Conservation (phyloP, 2,329 filamentous ascomycete genomes). For the Calonectria hawksworthii region DNA sequence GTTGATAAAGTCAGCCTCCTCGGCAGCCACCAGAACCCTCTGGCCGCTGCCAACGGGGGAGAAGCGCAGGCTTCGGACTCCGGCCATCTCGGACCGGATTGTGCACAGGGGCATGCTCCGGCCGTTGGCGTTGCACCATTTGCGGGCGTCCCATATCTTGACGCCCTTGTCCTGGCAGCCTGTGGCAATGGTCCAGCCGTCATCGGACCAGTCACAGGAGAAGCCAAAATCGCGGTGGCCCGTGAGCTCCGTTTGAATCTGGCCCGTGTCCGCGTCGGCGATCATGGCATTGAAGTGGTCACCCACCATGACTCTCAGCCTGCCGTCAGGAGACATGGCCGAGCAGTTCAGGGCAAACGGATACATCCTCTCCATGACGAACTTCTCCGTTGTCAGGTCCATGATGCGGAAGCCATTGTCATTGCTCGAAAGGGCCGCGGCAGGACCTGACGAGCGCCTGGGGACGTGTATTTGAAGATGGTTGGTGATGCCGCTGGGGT, state of each 20-base stretch:
- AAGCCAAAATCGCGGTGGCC: constrained; percentile 81
- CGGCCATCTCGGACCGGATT: constrained; percentile 76
- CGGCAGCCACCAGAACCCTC: constrained; percentile 77
- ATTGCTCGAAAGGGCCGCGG: constrained; percentile 74
- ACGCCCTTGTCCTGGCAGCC: constrained; percentile 82
- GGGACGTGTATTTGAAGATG: constrained; percentile 71
- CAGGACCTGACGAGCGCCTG: constrained; percentile 65
- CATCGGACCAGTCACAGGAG: constrained; percentile 83
- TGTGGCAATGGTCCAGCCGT: constrained; percentile 82
- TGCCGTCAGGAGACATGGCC: constrained; percentile 78
- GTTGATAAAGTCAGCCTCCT: constrained; percentile 81
- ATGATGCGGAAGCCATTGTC: constrained; percentile 71
- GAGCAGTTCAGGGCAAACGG: constrained; percentile 79
- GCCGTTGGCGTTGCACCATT: constrained; percentile 71
- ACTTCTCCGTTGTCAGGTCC: constrained; percentile 71
- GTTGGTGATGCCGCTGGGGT: constrained; percentile 72
- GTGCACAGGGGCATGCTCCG: constrained; percentile 62
- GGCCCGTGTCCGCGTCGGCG: constrained; percentile 76
- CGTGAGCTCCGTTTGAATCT: constrained; percentile 67
- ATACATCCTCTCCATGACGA: constrained; percentile 68
- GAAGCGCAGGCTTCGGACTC: constrained; percentile 78
- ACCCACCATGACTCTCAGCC: constrained; percentile 80
- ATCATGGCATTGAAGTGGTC: constrained; percentile 77
- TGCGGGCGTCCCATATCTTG: constrained; percentile 82
- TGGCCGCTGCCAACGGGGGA: constrained; percentile 78